A percentile compares a stretch with the other conserved stretches of the same genome.
These are phyloP conservation scores for Oryza glaberrima DNA, from an alignment of 176 grass and related monocot species.

Conservation along the genomic window DNA sequence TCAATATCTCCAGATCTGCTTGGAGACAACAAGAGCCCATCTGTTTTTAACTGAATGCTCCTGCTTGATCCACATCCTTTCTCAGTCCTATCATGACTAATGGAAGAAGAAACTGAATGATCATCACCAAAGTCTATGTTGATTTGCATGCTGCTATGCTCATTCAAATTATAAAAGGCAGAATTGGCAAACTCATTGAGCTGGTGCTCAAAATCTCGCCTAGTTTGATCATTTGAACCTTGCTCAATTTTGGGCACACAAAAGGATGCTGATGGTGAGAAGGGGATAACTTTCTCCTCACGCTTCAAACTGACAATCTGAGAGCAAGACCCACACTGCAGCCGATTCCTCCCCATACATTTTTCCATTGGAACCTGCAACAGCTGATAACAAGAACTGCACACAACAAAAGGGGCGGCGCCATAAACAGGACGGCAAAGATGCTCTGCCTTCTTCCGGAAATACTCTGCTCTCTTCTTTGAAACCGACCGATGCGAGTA, in stretches of 20 bases:
- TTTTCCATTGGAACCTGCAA: conserved; percentile 70
- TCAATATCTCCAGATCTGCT: conserved; percentile 45
- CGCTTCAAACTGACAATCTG: conserved; percentile 51
- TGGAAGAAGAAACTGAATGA: conserved; percentile 49
- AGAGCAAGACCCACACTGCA: conserved; percentile 79
- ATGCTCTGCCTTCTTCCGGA: conserved; percentile 61
- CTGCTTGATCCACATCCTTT: conserved; percentile 50
- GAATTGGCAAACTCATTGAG: conserved; percentile 43
- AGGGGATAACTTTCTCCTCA: conserved; percentile 35
- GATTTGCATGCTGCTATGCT: conserved; percentile 48
- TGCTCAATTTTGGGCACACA: conserved; percentile 41
- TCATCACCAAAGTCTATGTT: conserved; percentile 55
- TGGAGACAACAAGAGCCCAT: conserved; percentile 40
- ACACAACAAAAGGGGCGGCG: conserved; percentile 77
- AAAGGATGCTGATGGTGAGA: conserved; percentile 24
- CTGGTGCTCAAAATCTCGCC: conserved; percentile 50
- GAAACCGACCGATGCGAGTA: conserved; percentile 55
- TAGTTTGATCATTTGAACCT: conserved; percentile 43
- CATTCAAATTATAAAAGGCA: conserved; percentile 51
- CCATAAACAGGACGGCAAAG: conserved; percentile 69
- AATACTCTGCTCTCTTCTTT: conserved; percentile 54
- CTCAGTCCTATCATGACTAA: conserved; percentile 39
- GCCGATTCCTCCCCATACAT: conserved; percentile 47
- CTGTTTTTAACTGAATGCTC: conserved; percentile 48
- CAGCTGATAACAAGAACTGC: conserved; percentile 74